Conservation (phyloP, 345 rosid species). For the Camelina hispida region DNA sequence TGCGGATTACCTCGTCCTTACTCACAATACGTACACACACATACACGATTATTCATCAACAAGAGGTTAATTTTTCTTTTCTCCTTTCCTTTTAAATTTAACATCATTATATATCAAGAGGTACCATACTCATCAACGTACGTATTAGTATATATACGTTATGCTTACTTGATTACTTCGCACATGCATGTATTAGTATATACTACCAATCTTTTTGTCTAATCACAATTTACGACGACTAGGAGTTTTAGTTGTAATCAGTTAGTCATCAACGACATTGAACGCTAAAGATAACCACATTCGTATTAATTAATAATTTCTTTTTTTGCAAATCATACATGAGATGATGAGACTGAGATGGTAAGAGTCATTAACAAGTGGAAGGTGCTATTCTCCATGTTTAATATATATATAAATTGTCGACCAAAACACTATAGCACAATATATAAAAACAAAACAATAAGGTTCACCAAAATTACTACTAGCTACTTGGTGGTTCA, state of each 20-base stretch:
- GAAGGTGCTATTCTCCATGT: background rate
- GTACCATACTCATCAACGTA: too few species aligned
- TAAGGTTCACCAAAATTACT: background rate
- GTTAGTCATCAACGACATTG: too few species aligned
- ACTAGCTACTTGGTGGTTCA: background rate
- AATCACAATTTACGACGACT: too few species aligned
- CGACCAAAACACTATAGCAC: too few species aligned
- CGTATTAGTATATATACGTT: too few species aligned
- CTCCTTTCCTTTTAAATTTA: background rate
- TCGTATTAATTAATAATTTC: too few species aligned
- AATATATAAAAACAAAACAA: too few species aligned
- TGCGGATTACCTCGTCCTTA: conserved; percentile 50
- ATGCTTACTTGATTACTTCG: too few species aligned
- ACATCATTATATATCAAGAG: background rate
- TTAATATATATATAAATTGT: too few species aligned
- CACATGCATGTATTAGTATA: background rate
- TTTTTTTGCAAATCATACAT: too few species aligned
- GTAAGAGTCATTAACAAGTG: background rate
- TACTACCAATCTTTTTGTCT: background rate
- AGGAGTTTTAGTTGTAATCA: too few species aligned
- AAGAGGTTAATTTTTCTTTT: conserved; percentile 19
- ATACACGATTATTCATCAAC: background rate
- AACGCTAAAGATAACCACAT: too few species aligned
- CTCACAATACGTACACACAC: conserved; percentile 30
- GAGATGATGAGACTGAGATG: background rate